Conservation (phyloP, 73 alveolate species). For the Symbiodinium natans region DNA sequence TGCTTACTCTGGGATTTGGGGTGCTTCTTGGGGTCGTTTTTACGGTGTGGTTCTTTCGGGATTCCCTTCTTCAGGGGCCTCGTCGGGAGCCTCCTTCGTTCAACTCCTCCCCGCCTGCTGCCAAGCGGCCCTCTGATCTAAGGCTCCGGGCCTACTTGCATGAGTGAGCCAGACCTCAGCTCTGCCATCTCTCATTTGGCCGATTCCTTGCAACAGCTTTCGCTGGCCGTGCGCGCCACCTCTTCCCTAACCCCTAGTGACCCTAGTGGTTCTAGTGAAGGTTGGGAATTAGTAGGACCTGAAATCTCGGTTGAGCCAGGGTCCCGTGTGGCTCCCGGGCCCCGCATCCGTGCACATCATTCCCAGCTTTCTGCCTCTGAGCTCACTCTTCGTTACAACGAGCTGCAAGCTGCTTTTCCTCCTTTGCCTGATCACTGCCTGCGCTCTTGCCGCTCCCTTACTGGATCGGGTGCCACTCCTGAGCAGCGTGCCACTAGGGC, state of each 20-base stretch:
- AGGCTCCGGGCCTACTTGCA: background rate
- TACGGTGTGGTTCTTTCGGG: background rate
- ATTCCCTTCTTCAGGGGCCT: constrained; percentile 3
- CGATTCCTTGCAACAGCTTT: background rate
- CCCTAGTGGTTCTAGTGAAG: background rate
- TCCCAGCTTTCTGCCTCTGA: background rate
- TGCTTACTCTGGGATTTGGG: background rate
- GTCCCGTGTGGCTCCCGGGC: background rate
- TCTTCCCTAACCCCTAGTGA: background rate
- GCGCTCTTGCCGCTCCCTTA: background rate
- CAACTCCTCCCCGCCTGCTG: background rate
- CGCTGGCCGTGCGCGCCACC: background rate
- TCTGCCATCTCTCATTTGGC: background rate
- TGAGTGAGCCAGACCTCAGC: background rate
- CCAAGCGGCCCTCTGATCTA: background rate
- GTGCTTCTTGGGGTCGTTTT: background rate
- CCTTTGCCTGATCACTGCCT: background rate
- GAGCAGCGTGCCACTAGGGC: background rate
- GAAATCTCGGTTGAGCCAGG: background rate
- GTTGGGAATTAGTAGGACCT: background rate
- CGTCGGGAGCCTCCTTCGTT: background rate
- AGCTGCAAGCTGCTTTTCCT: background rate
- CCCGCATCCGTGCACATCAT: background rate
- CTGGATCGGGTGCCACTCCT: background rate
- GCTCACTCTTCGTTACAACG: background rate